Conservation (phyloP, 352 stramenopile species). For the Phytophthora cryptogea region DNA sequence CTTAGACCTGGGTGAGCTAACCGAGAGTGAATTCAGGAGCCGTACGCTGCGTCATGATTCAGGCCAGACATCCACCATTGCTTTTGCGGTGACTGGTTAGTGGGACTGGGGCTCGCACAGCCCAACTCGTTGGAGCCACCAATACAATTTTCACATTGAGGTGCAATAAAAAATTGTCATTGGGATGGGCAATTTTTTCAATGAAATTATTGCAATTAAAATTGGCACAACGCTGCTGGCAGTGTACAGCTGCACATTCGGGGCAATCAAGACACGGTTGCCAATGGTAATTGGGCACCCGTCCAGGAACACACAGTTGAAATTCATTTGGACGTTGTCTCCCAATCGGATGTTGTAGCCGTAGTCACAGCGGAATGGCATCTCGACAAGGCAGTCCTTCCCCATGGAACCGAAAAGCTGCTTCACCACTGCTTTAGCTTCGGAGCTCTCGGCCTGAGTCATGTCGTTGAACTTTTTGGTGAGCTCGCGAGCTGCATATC, state of each 20-base stretch:
- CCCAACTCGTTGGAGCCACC: neutral
- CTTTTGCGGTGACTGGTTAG: neutral
- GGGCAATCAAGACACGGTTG: constrained; percentile 65
- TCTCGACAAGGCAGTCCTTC: constrained; percentile 57
- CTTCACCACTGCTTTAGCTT: constrained; percentile 24
- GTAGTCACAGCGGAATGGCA: constrained; percentile 89
- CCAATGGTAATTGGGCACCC: constrained; percentile 75
- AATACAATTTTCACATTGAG: constrained; percentile 3
- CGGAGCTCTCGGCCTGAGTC: constrained; percentile 23
- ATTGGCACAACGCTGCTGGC: constrained; percentile 7
- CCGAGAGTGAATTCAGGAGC: neutral
- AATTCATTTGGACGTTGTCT: constrained; percentile 83
- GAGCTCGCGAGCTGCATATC: constrained; percentile 29
- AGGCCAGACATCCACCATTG: neutral
- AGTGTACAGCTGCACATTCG: constrained; percentile 75
- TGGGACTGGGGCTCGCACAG: too few species aligned
- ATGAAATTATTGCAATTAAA: constrained; percentile 2
- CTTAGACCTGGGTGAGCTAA: neutral
- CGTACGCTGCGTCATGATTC: neutral
- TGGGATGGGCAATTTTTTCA: constrained; percentile 1
- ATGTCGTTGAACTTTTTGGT: constrained; percentile 46
- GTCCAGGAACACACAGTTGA: constrained; percentile 86
- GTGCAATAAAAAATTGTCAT: neutral
- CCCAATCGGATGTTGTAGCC: constrained; percentile 78
- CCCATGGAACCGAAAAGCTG: constrained; percentile 47